A percentile compares a stretch with the other conserved stretches of the same genome.
phyloP scores from a whole-genome alignment of 1,139 yeast species.

The Arxiozyma bovina region DNA sequence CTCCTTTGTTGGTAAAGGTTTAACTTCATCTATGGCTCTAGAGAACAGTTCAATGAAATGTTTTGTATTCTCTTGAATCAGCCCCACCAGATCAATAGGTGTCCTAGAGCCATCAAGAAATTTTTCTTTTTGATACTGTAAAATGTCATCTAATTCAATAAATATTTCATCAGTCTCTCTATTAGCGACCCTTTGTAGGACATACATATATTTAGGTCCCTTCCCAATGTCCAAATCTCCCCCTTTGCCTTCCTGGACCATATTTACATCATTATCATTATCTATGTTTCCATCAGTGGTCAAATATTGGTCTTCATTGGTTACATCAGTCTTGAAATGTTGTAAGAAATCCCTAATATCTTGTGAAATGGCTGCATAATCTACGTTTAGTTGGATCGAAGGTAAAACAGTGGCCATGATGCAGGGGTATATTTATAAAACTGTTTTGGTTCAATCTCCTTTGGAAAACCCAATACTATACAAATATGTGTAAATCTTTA shows the following conservation, averaged over 20 bases:
- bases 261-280: constrained; percentile 27
- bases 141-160: constrained; percentile 79
- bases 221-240: constrained; percentile 31
- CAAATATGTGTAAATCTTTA: no score
- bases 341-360: constrained; percentile 50
- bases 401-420: constrained; percentile 28
- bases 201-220: constrained; percentile 67
- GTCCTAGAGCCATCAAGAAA: constrained; percentile 24
- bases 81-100: constrained; percentile 25
- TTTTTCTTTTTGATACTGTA: constrained; percentile 44
- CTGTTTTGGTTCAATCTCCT: not conserved
- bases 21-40: constrained; percentile 61
- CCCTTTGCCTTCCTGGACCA: constrained; percentile 14
- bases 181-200: constrained; percentile 77
- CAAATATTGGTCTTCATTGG: constrained; percentile 8
- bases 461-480: no score
- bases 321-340: constrained; percentile 41
- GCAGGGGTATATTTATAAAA: not conserved
- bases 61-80: constrained; percentile 60
- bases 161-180: constrained; percentile 61
- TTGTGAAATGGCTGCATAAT: constrained; percentile 48
- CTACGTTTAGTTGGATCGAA: constrained; percentile 47
- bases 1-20: constrained; percentile 76
- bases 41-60: constrained; percentile 75
- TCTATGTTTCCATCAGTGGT: constrained; percentile 6